Conservation (phyloP, 2,329 filamentous ascomycete species). For the Proliferodiscus dingleyae region DNA sequence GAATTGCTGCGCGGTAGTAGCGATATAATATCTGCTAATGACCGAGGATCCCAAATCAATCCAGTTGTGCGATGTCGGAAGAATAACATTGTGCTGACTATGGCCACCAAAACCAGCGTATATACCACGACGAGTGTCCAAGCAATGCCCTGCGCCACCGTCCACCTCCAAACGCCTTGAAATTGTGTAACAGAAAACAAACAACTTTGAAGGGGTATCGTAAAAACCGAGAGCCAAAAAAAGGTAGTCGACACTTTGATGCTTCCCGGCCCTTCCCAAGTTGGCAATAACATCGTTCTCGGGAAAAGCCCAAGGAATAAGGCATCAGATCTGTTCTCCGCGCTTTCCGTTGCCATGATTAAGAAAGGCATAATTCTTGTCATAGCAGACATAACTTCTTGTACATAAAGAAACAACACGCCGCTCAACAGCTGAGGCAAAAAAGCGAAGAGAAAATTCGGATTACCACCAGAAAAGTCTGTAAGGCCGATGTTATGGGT, state of each 20-base stretch:
- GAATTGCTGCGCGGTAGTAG: constrained; percentile 78
- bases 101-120: constrained; percentile 55
- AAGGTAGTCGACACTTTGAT: constrained; percentile 62
- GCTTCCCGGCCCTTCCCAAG: constrained; percentile 60
- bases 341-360: constrained; percentile 63
- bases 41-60: constrained; percentile 78
- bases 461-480: constrained; percentile 59
- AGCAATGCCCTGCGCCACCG: constrained; percentile 68
- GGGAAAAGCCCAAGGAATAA: constrained; percentile 59
- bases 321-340: constrained; percentile 55
- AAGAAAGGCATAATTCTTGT: constrained; percentile 74
- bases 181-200: constrained; percentile 63
- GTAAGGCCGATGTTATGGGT: constrained; percentile 58
- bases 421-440: constrained; percentile 74
- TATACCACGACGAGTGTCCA: constrained; percentile 78
- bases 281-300: constrained; percentile 63
- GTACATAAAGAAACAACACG: constrained; percentile 68
- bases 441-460: constrained; percentile 84
- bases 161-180: constrained; percentile 68
- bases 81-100: constrained; percentile 55
- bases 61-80: constrained; percentile 66
- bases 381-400: constrained; percentile 69
- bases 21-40: constrained; percentile 73
- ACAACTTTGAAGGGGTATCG: constrained; percentile 74
- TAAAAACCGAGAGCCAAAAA: constrained; percentile 75